phyloP scores from a whole-genome alignment of 768 basidiomycete species.

The Boletus rubroflammeus region DNA sequence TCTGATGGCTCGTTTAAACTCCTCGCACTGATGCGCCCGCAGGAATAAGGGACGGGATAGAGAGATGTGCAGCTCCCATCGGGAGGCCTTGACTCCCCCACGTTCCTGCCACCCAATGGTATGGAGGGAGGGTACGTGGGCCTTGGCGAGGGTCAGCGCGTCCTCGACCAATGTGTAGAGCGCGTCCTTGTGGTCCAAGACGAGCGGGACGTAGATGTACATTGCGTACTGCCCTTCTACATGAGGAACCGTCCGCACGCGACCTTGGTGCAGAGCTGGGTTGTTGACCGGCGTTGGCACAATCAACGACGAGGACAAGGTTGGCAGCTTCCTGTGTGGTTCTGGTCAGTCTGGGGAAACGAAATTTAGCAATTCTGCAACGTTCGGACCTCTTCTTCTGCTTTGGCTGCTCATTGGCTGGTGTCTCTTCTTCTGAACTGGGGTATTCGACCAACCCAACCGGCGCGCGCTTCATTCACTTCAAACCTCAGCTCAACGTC shows the following conservation, averaged over 20 bases:
- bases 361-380: neutral
- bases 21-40: constrained; percentile 74
- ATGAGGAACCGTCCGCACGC: constrained; percentile 69
- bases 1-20: constrained; percentile 61
- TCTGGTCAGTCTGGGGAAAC: neutral
- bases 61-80: constrained; percentile 72
- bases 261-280: constrained; percentile 81
- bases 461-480: constrained; percentile 24
- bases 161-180: constrained; percentile 47
- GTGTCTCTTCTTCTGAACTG: constrained; percentile 44
- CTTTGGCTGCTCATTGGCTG: constrained; percentile 6
- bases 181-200: constrained; percentile 38
- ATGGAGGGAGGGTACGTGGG: constrained; percentile 45
- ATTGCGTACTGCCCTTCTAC: constrained; percentile 84
- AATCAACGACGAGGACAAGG: constrained; percentile 48
- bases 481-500: neutral
- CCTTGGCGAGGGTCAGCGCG: constrained; percentile 43
- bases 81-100: neutral
- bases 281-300: constrained; percentile 57
- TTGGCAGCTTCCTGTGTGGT: constrained; percentile 55
- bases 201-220: constrained; percentile 71
- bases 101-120: constrained; percentile 34
- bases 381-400: constrained; percentile 42
- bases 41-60: constrained; percentile 80
- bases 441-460: constrained; percentile 45